Evolutionary conservation across 2,329 filamentous ascomycete genomes (phyloP), one percentile per base, ranked within the genome.

Genomic region (Elsinoe perseae): DNA sequence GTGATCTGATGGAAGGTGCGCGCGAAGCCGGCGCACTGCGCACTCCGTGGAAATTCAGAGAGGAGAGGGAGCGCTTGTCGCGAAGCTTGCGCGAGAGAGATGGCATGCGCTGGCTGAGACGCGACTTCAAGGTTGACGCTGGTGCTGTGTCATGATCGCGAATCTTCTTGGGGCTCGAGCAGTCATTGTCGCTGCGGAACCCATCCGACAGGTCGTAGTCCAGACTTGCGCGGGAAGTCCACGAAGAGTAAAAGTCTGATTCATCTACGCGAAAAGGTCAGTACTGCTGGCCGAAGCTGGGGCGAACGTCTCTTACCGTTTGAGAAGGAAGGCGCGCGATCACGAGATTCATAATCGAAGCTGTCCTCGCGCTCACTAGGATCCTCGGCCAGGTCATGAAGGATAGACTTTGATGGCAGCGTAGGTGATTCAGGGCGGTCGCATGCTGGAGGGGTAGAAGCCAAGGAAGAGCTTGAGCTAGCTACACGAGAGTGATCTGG

Each of bases 311-410:
- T 12, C 55, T 25, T 28, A 72, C 83, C 91, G 88, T 89, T 65
- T 89, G 79, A 70, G 87, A 92, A 65, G 83, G 77, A 64, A 83
- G 53, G 56, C 4, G 46, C 54, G 18, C 34, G 27, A 43, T 59
- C 57, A 27, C 57, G 54, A 14, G 30, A 40, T 23, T 78, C 72
- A 20, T 57, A 56, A 5, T 56, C 36, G 50, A 77, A 75, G n/a
- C 42, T 34, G 54, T 79, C 77, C 20, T 86, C 86, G 55, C 79
- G 80, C 68, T 91, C 86, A 40, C 83, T 72, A 1, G 86, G 84
- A 65, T 95, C 90, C 69, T 96, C 91, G 65, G 90, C 81, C 18
- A 96, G 86, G 64, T 93, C 87, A 14, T 89, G 86, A 60, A 96
- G 76, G 54, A 78, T 79, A 59, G 81, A 79, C 71, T 88, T 88